Evolutionary conservation across 768 basidiomycete genomes (phyloP).

Genomic region (Tricholoma terreum): DNA sequence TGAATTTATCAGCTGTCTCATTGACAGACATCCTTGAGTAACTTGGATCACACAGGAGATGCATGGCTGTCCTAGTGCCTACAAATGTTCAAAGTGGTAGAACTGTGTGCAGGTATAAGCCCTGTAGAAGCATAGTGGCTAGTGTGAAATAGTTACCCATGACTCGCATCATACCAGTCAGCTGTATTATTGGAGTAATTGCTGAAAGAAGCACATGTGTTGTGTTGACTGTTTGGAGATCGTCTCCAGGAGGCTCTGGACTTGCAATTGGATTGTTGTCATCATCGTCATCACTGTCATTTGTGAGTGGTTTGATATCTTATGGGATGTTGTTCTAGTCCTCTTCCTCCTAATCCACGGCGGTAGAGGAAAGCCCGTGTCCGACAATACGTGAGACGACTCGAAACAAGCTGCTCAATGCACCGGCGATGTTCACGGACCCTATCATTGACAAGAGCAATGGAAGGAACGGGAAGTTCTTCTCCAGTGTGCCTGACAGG

Average conservation of each 20-base stretch:
- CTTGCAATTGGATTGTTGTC: not conserved
- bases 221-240: not conserved
- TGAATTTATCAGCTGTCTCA: too few species aligned
- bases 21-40: not conserved
- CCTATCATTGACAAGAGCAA: too few species aligned
- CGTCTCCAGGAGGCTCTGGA: not conserved
- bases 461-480: too few species aligned
- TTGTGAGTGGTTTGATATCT: too few species aligned
- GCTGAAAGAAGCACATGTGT: not conserved
- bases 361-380: too few species aligned
- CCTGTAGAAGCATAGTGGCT: not conserved
- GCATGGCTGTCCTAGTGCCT: not conserved
- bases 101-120: not conserved
- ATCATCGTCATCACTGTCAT: not conserved
- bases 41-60: not conserved
- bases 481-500: too few species aligned
- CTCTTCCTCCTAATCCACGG: too few species aligned
- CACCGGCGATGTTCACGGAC: too few species aligned
- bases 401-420: too few species aligned
- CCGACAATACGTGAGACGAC: too few species aligned
- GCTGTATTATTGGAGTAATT: not conserved
- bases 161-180: not conserved
- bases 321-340: too few species aligned
- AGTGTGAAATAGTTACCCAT: not conserved
- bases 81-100: not conserved